Base-by-base conservation (phyloP, 345 rosid species). In the Anastatica hierochuntica region DNA sequence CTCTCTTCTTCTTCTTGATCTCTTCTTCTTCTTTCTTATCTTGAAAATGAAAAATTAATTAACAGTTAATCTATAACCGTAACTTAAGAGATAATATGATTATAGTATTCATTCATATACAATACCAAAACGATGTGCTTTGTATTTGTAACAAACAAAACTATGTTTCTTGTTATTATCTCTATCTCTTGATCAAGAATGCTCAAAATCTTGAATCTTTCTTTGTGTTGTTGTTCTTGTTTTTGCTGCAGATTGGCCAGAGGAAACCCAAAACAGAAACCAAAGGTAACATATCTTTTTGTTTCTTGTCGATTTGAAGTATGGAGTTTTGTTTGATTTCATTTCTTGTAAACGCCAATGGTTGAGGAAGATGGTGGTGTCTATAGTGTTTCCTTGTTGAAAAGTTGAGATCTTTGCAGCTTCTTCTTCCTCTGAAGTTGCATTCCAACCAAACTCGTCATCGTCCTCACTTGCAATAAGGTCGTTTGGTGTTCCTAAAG, bases 401-500 rank as follows among this genome's bases (percentile, higher is more conserved):
- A 49, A 12, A 16, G 16, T 54, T 63, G n/a, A 10, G 3, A 42
- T 31, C 14, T n/a, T 45, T 66, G 65, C 71, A 67, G 71, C 50
- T 45, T 36, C 50, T 45, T 36, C 64, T 58, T 17, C 61, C 10
- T n/a, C 49, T 59, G 50, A 67, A 26, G 71, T 67, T 53, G 51
- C 61, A n/a, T 53, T 59, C 33, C 71, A 67, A 33, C 34, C 56
- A 45, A 12, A 33, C 60, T 39, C 27, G 1, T 45, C 71, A 1
- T 39, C n/a, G n/a, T n/a, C n/a, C n/a, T n/a, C n/a, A n/a, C n/a
- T n/a, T n/a, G n/a, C 66, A 30, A 33, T 67, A 31, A 43, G 10
- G 33, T 59, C 66, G 14, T 59, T 52, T n/a, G 66, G 60, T 19
- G 61, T 53, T 45, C 56, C 61, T 46, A 52, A 53, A 59, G 60